phyloP scores from a whole-genome alignment of 257 asterid species.

The Agastache rugosa region DNA sequence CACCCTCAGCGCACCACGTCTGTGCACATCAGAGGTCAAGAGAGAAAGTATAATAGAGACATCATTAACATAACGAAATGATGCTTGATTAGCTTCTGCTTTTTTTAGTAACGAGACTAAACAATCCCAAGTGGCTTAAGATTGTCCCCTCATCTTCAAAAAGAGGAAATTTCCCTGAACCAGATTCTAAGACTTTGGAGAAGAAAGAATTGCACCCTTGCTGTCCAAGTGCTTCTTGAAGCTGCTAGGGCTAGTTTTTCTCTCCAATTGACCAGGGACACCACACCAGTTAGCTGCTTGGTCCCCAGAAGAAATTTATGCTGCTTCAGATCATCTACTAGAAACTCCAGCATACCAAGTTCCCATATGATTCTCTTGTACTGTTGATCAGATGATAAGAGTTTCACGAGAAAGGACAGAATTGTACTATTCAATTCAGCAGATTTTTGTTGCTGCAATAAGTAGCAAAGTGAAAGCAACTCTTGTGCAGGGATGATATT shows the following conservation, averaged over 20 bases:
- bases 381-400: conserved; percentile 93
- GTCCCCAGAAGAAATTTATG: conserved; percentile 77
- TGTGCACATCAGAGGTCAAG: conserved; percentile 83
- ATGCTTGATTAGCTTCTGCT: conserved; percentile 85
- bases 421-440: conserved; percentile 81
- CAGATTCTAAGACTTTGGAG: conserved; percentile 89
- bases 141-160: conserved; percentile 81
- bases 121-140: conserved; percentile 92
- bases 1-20: conserved; percentile 87
- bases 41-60: conserved; percentile 79
- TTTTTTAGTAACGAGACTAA: conserved; percentile 85
- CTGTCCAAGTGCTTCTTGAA: conserved; percentile 80
- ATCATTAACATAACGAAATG: conserved; percentile 88
- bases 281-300: conserved; percentile 60
- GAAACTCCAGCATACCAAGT: conserved; percentile 96
- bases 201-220: conserved; percentile 89
- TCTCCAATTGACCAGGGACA: conserved; percentile 62
- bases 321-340: conserved; percentile 94
- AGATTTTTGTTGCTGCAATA: conserved; percentile 90
- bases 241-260: conserved; percentile 74
- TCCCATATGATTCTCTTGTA: conserved; percentile 95
- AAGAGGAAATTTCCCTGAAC: conserved; percentile 77
- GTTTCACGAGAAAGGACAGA: conserved; percentile 89
- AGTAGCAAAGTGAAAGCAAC: conserved; percentile 93
- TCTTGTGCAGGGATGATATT: conserved; percentile 97